Conservation (phyloP, 1,284 basidiomycete genomes). For the Termitomyces sp. region DNA sequence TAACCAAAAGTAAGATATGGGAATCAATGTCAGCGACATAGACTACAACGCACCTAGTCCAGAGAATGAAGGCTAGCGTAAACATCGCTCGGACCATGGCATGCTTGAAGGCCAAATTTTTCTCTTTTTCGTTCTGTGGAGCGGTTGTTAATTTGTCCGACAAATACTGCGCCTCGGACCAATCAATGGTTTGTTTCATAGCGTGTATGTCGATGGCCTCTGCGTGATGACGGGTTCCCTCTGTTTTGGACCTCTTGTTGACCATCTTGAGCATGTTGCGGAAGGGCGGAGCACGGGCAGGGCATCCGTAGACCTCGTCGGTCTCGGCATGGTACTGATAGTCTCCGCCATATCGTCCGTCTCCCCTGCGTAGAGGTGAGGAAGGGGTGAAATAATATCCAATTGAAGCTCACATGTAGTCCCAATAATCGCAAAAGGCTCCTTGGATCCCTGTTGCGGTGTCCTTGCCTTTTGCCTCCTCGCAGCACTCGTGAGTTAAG, state of each 20-base stretch:
- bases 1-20: not conserved
- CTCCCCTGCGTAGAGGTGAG: not conserved
- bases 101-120: slow-evolving; percentile 2
- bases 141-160: not conserved
- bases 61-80: slow-evolving; percentile 18
- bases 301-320: not conserved
- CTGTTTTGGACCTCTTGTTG: not conserved
- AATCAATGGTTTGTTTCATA: not conserved
- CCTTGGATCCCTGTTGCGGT: not conserved
- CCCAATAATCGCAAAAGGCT: not conserved
- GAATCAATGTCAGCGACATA: slow-evolving; percentile 10
- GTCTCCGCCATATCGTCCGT: not conserved
- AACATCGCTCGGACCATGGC: slow-evolving; percentile 16
- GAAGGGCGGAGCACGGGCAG: not conserved
- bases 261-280: not conserved
- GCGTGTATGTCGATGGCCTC: not conserved
- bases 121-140: not conserved
- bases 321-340: not conserved
- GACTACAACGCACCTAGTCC: slow-evolving; percentile 19
- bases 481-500: slow-evolving; percentile 23
- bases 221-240: not conserved
- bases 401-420: not conserved
- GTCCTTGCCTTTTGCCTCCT: not conserved
- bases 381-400: not conserved
- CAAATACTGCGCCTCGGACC: slow-evolving; percentile 2